Base-by-base conservation (phyloP, 2,329 filamentous ascomycete genomes). In the Aureobasidium sp. region DNA sequence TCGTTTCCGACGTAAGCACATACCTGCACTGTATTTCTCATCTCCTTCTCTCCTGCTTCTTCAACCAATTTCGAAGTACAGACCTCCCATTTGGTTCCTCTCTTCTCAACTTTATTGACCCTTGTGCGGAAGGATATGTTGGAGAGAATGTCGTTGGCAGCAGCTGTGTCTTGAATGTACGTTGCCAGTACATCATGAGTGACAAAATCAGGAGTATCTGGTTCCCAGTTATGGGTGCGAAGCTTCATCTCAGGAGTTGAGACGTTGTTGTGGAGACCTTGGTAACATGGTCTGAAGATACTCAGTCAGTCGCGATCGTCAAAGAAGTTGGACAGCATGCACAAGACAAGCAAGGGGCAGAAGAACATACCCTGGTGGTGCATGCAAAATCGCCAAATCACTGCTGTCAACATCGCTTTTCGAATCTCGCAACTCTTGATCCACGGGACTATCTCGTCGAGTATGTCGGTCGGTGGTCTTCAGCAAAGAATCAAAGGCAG, bases 141-240 rank as follows among this genome's bases (percentile, higher is more conserved):
- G 0, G 75, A 69, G 2, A 83, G 70, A 0, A 87, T 79, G 0
- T 79, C 80, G 1, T 79, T 77, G 1, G 76, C 71, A 0, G 65
- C 65, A 0, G 85, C 80, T 0, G 85, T 81, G n/a, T 80, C 77
- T 63, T 86, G 81, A 4, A 89, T 80, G 66, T 89, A 89, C 1
- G 79, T 73, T 37, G 80, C 79, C 9, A 89, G 72, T 0, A 81
- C 76, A 16, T 73, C 67, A 63, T 88, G 86, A 2, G 74, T 79
- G 5, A 86, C 81, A 63, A 83, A 83, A 15, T 84, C 81, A 2
- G 79, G 79, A 0, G 84, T 88, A 0, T 81, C 82, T 6, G 78
- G 71, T 0, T 85, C 83, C 81, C 86, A 90, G 5, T 69, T 64
- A 59, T 78, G 77, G 50, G 81, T 70, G 21, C 74, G 79, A 1